Evolutionary conservation across 805 yeast genomes (phyloP), one percentile per base, ranked within the genome.

Genomic region (Saccharomyces paradoxus): DNA sequence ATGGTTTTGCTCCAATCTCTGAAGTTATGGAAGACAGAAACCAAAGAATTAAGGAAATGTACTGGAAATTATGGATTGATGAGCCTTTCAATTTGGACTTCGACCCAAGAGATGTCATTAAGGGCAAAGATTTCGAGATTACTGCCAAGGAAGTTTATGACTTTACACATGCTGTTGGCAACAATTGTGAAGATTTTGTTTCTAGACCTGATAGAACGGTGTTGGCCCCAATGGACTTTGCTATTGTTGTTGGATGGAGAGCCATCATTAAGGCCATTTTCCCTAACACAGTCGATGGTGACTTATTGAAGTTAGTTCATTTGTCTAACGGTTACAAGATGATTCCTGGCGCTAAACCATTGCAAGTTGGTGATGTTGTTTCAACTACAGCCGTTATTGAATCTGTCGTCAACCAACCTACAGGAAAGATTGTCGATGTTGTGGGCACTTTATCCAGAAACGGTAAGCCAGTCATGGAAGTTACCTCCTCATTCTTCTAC

Each of bases 191-290:
- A 76, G 96, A 95, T 58, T 94, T 90, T 65, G 96, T 91, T 63
- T 80, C 86, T 56, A 84, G 96, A 77, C 81, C 88, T 51, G 94
- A 91, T 60, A 86, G 88, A 72, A 81, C 80, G 59, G 84, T 89
- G 56, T 78, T 83, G 63, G 99, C 98, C 50, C 99, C 99, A 67
- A 92, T 94, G 98, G 99, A 94, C 77, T 94, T 91, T 69, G 98
- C 99, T 50, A 94, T 94, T 71, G 97, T 94, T 55, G 82, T 91
- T 64, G 98, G 99, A 49, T 94, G 99, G 99, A 87, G 86, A 76
- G 95, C 97, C 51, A 92, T 94, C 70, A 92, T 94, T 77, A 89
- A 87, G 77, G 91, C 97, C n/a, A 88, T 94, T 64, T 94, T 94
- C 94, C 99, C 99, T 53, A 82, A 82, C 70, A 83, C 85, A 59